Base-by-base conservation (phyloP, 805 yeast genomes). In the Monosporozyma aerobia region DNA sequence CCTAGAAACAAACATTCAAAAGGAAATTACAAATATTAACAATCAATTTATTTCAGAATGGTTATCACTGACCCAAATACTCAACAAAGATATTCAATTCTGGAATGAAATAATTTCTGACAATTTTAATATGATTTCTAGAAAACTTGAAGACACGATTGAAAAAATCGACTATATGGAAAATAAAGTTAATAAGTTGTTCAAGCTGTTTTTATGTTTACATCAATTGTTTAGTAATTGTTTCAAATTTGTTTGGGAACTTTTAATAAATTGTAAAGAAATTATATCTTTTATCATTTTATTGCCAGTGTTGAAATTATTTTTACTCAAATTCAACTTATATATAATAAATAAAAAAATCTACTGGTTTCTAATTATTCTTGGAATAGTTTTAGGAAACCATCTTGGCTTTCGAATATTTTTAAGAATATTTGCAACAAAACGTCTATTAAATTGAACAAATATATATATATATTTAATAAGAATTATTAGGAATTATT, bases 11-110 rank as follows among this genome's bases (percentile, higher is more conserved):
- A 39, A 54, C 16, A 13, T 41, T 14, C 16, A 53, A 10, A 25
- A 16, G 3, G 44, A 74, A 58, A 54, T 74, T 69, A 30, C 63
- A 56, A 44, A 73, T 56, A 47, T 73, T 63, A 40, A 72, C 54
- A 53, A 63, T 48, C 50, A 50, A 10, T 29, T 63, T 10, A 16
- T 56, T 8, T 13, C 37, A 11, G 59, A 57, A 13, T 54, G 63
- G 59, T 45, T 52, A 37, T 37, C 46, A 1, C 51, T 56, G 9
- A 57, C 55, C 5, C 35, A 41, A 7, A 25, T 50, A 2, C 10
- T 62, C 11, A 49, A 44, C 6, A 51, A 43, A n/a, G 60, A 62
- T 39, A 40, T 60, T 9, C 43, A 48, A 6, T n/a, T 47, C 7
- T 59, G 63, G 65, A 56, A 55, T 48, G 47, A 33, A 14, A 47